Evolutionary conservation across 495 filamentous ascomycete species (phyloP).

Genomic region (Penicilliopsis zonata): DNA sequence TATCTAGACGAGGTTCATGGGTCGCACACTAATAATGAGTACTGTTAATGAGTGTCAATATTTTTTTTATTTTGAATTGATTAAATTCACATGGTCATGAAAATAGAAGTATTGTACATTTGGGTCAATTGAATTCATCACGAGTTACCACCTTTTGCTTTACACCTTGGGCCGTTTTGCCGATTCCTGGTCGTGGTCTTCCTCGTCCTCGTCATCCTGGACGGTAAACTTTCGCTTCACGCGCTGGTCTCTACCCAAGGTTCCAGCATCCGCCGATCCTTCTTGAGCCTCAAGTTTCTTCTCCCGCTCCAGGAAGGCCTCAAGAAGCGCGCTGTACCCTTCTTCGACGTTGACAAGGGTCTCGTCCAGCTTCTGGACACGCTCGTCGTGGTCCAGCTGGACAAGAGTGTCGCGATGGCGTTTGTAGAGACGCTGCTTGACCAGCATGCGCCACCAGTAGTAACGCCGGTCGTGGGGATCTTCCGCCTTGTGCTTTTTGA

Average conservation of each 20-base stretch:
- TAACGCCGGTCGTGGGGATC: constrained; percentile 51
- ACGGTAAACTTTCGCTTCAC: constrained; percentile 36
- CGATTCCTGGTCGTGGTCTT: constrained; percentile 19
- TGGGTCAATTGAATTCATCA: too few relatives aligned
- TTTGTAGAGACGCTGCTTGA: constrained; percentile 70
- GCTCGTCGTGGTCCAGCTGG: constrained; percentile 65
- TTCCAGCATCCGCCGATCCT: constrained; percentile 12
- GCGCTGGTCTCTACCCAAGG: constrained; percentile 12
- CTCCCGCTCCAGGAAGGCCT: constrained; percentile 32
- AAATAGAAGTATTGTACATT: not conserved
- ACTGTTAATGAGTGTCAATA: too few relatives aligned
- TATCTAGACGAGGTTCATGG: too few relatives aligned
- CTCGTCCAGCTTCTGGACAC: constrained; percentile 71
- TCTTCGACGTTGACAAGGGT: constrained; percentile 65
- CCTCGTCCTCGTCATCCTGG: constrained; percentile 37
- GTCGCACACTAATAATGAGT: too few relatives aligned
- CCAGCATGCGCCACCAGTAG: constrained; percentile 70
- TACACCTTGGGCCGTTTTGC: constrained; percentile 29
- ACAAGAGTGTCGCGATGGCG: constrained; percentile 65
- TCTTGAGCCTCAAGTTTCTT: constrained; percentile 11
- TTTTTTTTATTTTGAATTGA: too few relatives aligned
- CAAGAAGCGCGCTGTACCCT: constrained; percentile 64
- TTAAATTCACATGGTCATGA: not conserved
- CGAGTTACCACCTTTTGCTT: not conserved
- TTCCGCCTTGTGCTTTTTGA: constrained; percentile 39